phyloP scores from a whole-genome alignment of 768 basidiomycete genomes.

The Boletus reticulatus region DNA sequence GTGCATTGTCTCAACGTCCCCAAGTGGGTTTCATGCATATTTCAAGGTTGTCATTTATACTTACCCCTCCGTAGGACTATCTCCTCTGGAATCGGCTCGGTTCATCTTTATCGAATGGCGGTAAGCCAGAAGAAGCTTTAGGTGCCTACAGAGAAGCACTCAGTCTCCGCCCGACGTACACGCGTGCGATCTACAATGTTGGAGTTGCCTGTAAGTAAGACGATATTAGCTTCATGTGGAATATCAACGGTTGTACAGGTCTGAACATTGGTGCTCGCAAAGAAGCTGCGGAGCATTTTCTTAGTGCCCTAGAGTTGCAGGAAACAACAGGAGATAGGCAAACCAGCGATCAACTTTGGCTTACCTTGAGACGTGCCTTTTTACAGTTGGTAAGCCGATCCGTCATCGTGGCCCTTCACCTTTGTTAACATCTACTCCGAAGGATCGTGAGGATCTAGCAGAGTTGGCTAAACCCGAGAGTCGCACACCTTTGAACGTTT shows the following conservation, averaged over 20 bases:
- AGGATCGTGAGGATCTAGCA: constrained; percentile 83
- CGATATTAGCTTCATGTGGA: neutral
- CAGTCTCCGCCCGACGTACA: constrained; percentile 89
- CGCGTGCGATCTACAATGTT: constrained; percentile 95
- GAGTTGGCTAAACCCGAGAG: constrained; percentile 65
- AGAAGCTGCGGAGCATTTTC: constrained; percentile 95
- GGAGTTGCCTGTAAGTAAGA: constrained; percentile 89
- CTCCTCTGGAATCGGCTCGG: constrained; percentile 95
- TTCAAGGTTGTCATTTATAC: neutral
- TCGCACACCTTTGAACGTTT: constrained; percentile 63
- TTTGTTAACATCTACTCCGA: neutral
- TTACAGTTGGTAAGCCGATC: constrained; percentile 61
- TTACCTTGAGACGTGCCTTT: constrained; percentile 81
- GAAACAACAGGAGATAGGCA: constrained; percentile 60
- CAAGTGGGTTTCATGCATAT: constrained; percentile 40
- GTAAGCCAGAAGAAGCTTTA: constrained; percentile 89
- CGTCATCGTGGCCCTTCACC: neutral
- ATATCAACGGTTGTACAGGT: constrained; percentile 46
- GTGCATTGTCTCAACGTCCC: constrained; percentile 77
- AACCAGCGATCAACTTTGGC: constrained; percentile 86
- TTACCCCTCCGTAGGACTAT: constrained; percentile 60
- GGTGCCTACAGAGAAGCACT: constrained; percentile 90
- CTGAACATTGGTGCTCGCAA: constrained; percentile 93
- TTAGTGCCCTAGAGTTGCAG: constrained; percentile 81
- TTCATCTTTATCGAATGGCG: constrained; percentile 92